A percentile compares a stretch with the other conserved stretches of the same genome.
Evolutionary conservation across 2,329 filamentous ascomycete species (phyloP).

Genomic region (Calonectria pteridis): DNA sequence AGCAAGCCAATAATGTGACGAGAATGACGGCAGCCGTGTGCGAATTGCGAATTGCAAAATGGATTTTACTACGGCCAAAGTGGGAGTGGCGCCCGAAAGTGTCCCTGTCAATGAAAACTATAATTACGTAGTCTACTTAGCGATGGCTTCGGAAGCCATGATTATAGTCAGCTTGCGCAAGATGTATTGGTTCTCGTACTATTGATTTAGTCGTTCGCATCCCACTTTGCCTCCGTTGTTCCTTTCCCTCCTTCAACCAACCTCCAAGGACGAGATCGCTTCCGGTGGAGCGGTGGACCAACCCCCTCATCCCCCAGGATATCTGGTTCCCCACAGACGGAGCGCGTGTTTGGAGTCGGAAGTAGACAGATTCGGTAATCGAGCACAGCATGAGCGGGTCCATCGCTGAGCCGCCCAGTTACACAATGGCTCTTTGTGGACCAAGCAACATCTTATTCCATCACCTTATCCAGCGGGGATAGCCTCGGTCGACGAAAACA

Average conservation of each 20-base stretch:
- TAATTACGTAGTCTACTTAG: neutral
- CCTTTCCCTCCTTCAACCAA: neutral
- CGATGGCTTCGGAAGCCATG: neutral
- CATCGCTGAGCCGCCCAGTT: neutral
- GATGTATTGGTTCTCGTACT: neutral
- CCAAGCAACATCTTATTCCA: neutral
- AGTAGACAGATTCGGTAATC: neutral
- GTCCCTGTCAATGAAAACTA: neutral
- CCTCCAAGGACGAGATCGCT: neutral
- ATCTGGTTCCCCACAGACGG: neutral
- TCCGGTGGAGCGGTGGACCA: neutral
- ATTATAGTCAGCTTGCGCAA: too few relatives aligned
- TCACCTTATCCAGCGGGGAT: too few relatives aligned
- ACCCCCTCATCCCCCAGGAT: neutral
- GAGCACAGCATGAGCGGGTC: neutral
- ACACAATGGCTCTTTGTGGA: neutral
- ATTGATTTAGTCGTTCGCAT: neutral
- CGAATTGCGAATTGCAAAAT: conserved; percentile 6
- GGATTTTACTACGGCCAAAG: neutral
- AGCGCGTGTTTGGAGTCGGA: neutral
- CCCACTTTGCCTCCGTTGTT: neutral
- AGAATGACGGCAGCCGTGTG: neutral
- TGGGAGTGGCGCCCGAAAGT: neutral
- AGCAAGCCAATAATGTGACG: neutral
- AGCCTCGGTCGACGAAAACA: neutral